Evolutionary conservation across 108 stramenopile species (phyloP).

Genomic region (Nitzschia sp.): DNA sequence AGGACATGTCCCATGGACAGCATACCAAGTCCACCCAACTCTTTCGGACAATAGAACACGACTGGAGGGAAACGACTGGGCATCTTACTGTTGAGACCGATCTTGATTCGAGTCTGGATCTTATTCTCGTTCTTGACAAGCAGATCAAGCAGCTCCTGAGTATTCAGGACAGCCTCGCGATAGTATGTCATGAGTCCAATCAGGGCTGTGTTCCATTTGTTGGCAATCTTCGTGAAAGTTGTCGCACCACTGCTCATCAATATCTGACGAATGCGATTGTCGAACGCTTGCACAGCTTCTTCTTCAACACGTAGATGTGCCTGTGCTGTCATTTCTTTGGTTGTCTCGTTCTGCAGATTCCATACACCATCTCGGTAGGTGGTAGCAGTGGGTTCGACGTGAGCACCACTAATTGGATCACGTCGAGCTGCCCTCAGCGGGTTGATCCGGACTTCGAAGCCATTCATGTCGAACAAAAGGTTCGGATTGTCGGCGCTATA

Average conservation of each 20-base stretch:
- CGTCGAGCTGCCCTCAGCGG: constrained; percentile 84
- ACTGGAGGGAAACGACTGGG: constrained; percentile 92
- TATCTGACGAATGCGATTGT: constrained; percentile 98
- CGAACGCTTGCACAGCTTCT: constrained; percentile 90
- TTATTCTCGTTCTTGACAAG: constrained; percentile 99
- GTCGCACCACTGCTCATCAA: constrained; percentile 98
- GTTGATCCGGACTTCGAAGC: constrained; percentile 97
- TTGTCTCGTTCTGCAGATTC: constrained; percentile 98
- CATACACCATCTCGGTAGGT: constrained; percentile 98
- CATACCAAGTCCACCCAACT: constrained; percentile 99
- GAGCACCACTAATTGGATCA: constrained; percentile 45
- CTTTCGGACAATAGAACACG: constrained; percentile 96
- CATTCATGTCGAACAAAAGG: constrained; percentile 98
- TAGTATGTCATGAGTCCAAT: constrained; percentile 99
- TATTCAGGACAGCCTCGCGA: constrained; percentile 98
- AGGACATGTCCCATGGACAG: constrained; percentile 99
- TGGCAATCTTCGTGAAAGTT: constrained; percentile 99
- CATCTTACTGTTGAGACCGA: constrained; percentile 99
- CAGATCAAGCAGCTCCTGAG: constrained; percentile 95
- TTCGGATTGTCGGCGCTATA: constrained; percentile 99
- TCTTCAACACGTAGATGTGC: constrained; percentile 94
- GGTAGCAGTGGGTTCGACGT: constrained; percentile 32
- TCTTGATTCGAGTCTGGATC: constrained; percentile 99
- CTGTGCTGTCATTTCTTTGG: constrained; percentile 99
- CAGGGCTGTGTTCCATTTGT: constrained; percentile 98